phyloP scores from a whole-genome alignment of 2,329 filamentous ascomycete genomes.

The Lasiodiplodia sp. region DNA sequence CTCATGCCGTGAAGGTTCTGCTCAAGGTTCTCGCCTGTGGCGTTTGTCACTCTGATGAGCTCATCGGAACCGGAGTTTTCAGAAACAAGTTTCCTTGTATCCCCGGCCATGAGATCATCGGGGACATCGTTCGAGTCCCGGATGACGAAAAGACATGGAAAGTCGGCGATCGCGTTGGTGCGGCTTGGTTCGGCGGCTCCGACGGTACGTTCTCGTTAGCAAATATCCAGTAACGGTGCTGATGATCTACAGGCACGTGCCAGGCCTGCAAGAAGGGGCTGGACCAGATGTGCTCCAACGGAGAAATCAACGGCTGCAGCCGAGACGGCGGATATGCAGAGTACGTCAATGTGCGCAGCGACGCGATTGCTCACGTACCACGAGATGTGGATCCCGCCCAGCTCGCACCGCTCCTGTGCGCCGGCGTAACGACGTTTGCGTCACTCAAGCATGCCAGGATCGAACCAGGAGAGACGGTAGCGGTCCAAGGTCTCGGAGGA shows the following conservation, averaged over 20 bases:
- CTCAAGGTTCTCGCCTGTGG: slow-evolving; percentile 76
- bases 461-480: slow-evolving; percentile 54
- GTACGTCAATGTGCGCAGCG: slow-evolving; percentile 66
- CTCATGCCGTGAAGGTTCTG: slow-evolving; percentile 58
- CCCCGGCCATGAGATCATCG: slow-evolving; percentile 76
- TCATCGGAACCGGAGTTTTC: slow-evolving; percentile 40
- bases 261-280: slow-evolving; percentile 67
- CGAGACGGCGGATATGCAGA: slow-evolving; percentile 73
- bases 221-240: too few species aligned
- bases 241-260: slow-evolving; percentile 55
- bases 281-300: slow-evolving; percentile 73
- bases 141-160: slow-evolving; percentile 64
- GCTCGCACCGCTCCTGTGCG: slow-evolving; percentile 55
- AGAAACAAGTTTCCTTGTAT: slow-evolving; percentile 59
- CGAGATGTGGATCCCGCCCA: slow-evolving; percentile 53
- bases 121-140: slow-evolving; percentile 69
- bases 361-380: slow-evolving; percentile 64
- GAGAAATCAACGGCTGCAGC: slow-evolving; percentile 69
- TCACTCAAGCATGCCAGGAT: slow-evolving; percentile 58
- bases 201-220: too few species aligned
- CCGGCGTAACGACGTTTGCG: slow-evolving; percentile 62
- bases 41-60: slow-evolving; percentile 70
- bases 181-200: not conserved
- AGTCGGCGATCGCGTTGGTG: slow-evolving; percentile 70
- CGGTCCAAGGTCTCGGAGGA: slow-evolving; percentile 61